Evolutionary conservation across 2,329 filamentous ascomycete genomes (phyloP).

Genomic region (Fusarium floridanum): DNA sequence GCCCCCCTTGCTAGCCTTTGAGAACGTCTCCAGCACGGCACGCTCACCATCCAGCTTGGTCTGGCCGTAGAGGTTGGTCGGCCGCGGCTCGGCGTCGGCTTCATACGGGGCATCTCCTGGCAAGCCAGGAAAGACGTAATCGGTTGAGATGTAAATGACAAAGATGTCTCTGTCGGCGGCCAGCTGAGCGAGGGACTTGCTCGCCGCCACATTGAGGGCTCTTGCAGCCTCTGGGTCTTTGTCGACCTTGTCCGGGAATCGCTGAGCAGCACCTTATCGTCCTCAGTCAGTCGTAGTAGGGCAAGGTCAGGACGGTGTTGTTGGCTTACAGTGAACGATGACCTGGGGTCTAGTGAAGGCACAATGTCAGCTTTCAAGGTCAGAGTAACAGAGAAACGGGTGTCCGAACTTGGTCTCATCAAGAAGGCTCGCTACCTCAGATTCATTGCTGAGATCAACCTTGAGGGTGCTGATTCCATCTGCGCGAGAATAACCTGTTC

Average conservation of each 20-base stretch:
- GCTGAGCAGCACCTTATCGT: conserved; percentile 78
- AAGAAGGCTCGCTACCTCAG: conserved; percentile 63
- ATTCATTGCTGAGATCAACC: conserved; percentile 63
- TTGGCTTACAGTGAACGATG: conserved; percentile 80
- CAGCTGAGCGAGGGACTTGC: conserved; percentile 73
- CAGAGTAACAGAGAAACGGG: background rate
- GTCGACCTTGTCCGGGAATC: conserved; percentile 88
- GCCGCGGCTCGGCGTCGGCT: conserved; percentile 70
- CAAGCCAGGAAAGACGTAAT: conserved; percentile 82
- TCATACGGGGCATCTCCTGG: conserved; percentile 89
- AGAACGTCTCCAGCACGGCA: conserved; percentile 75
- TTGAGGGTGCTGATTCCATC: conserved; percentile 76
- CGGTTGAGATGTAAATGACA: conserved; percentile 84
- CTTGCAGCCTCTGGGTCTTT: conserved; percentile 81
- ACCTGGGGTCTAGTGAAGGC: conserved; percentile 72
- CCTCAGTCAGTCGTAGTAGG: conserved; percentile 30
- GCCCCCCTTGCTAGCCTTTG: conserved; percentile 61
- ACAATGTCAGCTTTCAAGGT: background rate
- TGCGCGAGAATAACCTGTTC: conserved; percentile 80
- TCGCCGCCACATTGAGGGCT: conserved; percentile 80
- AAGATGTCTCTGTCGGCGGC: conserved; percentile 72
- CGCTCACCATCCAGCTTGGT: conserved; percentile 71
- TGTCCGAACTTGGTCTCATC: conserved; percentile 65
- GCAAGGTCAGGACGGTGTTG: background rate
- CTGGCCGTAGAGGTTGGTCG: conserved; percentile 81